Percentiles rank a stretch among this genome's conserved stretches.
phyloP scores from a whole-genome alignment of 495 filamentous ascomycete species.

The Aspergillus nanangensis region DNA sequence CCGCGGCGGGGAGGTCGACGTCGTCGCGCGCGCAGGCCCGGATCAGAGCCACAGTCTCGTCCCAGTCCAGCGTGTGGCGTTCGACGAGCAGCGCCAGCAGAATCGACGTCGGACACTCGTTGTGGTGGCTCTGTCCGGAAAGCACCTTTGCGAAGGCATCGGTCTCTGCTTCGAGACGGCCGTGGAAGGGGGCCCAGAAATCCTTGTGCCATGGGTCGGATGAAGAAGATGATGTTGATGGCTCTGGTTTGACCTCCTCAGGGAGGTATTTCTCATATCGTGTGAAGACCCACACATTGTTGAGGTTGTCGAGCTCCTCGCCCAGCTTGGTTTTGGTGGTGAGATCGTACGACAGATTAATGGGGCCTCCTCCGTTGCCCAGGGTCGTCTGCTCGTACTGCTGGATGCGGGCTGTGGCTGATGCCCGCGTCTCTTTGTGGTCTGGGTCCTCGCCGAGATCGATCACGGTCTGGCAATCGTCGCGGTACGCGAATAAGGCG shows the following conservation, averaged over 20 bases:
- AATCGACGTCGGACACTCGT: slow-evolving; percentile 6
- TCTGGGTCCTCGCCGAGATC: not conserved
- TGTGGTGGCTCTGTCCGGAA: not conserved
- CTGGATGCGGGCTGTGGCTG: not conserved
- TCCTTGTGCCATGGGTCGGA: slow-evolving; percentile 7
- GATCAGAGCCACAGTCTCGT: slow-evolving; percentile 9
- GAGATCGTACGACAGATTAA: slow-evolving; percentile 8
- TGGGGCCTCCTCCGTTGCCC: not conserved
- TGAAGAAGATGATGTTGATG: not conserved
- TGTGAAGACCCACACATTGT: slow-evolving; percentile 6
- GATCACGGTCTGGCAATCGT: slow-evolving; percentile 3
- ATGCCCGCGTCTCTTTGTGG: not conserved
- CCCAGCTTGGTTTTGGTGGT: slow-evolving; percentile 11
- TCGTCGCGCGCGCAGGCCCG: not conserved
- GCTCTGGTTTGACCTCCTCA: not conserved
- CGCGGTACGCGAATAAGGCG: not conserved
- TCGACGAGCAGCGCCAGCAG: slow-evolving; percentile 7
- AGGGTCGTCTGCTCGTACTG: slow-evolving; percentile 1
- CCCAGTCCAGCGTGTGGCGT: slow-evolving; percentile 11
- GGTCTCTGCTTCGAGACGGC: slow-evolving; percentile 5
- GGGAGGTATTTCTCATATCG: slow-evolving; percentile 8
- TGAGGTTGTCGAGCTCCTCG: slow-evolving; percentile 10
- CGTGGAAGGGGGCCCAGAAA: slow-evolving; percentile 9
- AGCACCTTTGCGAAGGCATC: slow-evolving; percentile 3
- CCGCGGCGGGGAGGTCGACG: not conserved